phyloP scores from a whole-genome alignment of 1,284 basidiomycete genomes.

The Trametes pubescens region DNA sequence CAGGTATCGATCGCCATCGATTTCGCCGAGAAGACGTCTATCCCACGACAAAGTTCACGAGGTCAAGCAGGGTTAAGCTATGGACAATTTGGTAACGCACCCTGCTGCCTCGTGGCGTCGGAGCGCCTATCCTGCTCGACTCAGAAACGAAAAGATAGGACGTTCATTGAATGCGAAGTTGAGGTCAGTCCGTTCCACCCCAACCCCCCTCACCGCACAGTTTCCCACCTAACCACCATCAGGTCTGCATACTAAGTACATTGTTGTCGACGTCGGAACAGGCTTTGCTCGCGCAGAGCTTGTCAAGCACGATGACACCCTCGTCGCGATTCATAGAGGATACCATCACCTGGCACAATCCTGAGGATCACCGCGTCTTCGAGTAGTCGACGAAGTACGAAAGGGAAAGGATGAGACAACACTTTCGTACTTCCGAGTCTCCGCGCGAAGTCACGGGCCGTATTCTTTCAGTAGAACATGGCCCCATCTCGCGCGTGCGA shows the following conservation, averaged over 20 bases:
- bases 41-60: too few species aligned
- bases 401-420: constrained; percentile 4
- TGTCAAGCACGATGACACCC: constrained; percentile 77
- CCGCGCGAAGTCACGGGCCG: too few species aligned
- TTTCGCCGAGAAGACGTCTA: too few species aligned
- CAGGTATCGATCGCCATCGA: too few species aligned
- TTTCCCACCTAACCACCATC: constrained; percentile 28
- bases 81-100: too few species aligned
- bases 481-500: too few species aligned
- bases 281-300: constrained; percentile 93
- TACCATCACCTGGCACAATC: constrained; percentile 87
- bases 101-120: too few species aligned
- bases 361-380: constrained; percentile 90
- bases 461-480: too few species aligned
- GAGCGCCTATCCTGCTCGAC: too few species aligned
- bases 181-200: constrained; percentile 18
- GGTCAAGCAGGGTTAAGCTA: too few species aligned
- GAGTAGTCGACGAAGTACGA: constrained; percentile 81
- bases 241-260: constrained; percentile 53
- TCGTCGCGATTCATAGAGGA: constrained; percentile 81
- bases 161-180: neutral
- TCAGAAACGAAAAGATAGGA: too few species aligned
- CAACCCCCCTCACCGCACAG: neutral
- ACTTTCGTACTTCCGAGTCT: too few species aligned
- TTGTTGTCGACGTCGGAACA: constrained; percentile 87